These are phyloP conservation scores for Nematocida sp. DNA, from an alignment of 371 early-diverging fungal genomes.

Conservation along the genomic window DNA sequence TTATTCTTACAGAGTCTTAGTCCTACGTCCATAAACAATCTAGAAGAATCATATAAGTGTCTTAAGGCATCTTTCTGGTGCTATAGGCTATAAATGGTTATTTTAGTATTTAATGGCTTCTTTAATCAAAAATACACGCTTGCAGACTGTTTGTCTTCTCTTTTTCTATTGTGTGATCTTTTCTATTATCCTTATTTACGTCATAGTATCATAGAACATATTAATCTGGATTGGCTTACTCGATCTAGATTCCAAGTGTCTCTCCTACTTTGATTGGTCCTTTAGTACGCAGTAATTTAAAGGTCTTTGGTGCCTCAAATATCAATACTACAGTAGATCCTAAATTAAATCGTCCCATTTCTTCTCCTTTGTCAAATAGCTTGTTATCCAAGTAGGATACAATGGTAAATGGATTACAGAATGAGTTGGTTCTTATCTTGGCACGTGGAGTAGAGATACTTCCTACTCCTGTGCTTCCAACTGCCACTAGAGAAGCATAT, in stretches of 20 bases:
- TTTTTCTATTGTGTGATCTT: too few relatives aligned
- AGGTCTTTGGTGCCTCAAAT: conserved; percentile 22
- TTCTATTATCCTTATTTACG: too few relatives aligned
- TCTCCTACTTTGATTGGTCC: conserved; percentile 9
- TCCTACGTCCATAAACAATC: too few relatives aligned
- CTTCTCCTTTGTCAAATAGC: conserved; percentile 13
- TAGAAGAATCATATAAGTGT: too few relatives aligned
- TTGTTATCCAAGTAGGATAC: not conserved
- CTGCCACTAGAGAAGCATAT: conserved; percentile 6
- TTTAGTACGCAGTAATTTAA: not conserved
- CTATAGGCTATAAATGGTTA: too few relatives aligned
- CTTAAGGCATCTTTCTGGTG: too few relatives aligned
- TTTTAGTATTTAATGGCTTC: too few relatives aligned
- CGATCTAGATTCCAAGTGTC: not conserved
- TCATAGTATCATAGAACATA: too few relatives aligned
- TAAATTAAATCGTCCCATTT: conserved; percentile 25
- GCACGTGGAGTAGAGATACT: conserved; percentile 13
- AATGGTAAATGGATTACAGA: not conserved
- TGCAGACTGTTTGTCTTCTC: too few relatives aligned
- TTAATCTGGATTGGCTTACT: too few relatives aligned
- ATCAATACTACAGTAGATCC: conserved; percentile 34
- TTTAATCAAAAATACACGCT: too few relatives aligned
- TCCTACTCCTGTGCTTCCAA: conserved; percentile 40
- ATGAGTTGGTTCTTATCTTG: conserved; percentile 8
- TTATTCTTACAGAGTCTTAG: too few relatives aligned